phyloP scores from a whole-genome alignment of 306 rosid genomes.

The Prunus davidiana region DNA sequence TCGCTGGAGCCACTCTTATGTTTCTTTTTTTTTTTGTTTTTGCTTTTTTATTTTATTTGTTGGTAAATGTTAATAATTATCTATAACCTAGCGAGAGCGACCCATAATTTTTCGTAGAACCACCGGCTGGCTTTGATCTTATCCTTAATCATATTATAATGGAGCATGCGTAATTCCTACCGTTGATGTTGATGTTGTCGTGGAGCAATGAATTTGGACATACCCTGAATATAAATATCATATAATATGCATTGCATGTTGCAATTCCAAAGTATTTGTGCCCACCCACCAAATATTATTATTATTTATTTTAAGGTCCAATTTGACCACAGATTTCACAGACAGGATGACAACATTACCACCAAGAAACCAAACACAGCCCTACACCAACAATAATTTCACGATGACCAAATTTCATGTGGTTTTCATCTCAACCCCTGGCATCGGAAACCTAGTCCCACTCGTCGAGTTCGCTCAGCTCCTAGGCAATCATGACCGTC shows the following conservation, averaged over 20 bases:
- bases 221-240: no score
- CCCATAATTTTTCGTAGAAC: neutral
- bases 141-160: neutral
- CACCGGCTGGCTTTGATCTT: neutral
- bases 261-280: neutral
- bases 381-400: neutral
- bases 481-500: constrained; percentile 39
- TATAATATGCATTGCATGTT: no score
- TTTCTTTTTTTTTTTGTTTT: no score
- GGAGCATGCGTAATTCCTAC: no score
- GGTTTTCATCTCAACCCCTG: constrained; percentile 49
- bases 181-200: neutral
- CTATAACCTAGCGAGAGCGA: no score
- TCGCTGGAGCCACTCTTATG: no score
- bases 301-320: neutral
- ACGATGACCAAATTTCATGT: constrained; percentile 31
- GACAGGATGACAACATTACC: neutral
- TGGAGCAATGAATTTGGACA: neutral
- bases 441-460: constrained; percentile 54
- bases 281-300: neutral
- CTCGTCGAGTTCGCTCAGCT: constrained; percentile 51
- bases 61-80: no score
- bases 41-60: no score
- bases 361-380: neutral
- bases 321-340: neutral